These are phyloP conservation scores for Fusarium sp. DNA, from an alignment of 2,329 filamentous ascomycete genomes.

Conservation along the genomic window DNA sequence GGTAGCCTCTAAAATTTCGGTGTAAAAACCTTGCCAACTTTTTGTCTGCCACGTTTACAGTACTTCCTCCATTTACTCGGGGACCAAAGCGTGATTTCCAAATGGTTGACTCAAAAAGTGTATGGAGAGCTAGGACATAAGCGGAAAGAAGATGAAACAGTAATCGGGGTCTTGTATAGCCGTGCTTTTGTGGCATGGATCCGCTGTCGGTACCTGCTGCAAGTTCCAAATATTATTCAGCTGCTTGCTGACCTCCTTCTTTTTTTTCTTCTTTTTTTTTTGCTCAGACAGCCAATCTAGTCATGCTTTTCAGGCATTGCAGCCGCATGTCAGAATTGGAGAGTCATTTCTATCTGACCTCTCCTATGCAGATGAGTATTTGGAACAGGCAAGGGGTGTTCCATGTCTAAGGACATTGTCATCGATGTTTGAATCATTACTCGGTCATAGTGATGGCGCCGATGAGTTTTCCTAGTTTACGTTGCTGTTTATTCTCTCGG, in stretches of 20 bases:
- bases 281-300: not conserved
- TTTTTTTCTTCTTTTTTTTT: not conserved
- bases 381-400: not conserved
- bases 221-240: constrained; percentile 26
- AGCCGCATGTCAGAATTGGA: not conserved
- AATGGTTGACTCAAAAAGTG: constrained; percentile 9
- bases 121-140: constrained; percentile 9
- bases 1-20: not conserved
- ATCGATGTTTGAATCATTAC: not conserved
- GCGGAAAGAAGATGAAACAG: constrained; percentile 34
- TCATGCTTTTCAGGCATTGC: not conserved
- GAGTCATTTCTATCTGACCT: not conserved
- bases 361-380: too few relatives aligned
- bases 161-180: constrained; percentile 20
- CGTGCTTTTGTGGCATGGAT: constrained; percentile 29
- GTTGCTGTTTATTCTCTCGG: constrained; percentile 25
- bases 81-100: constrained; percentile 5
- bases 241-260: constrained; percentile 26
- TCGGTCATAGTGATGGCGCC: not conserved
- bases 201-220: constrained; percentile 23
- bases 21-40: not conserved
- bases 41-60: constrained; percentile 28
- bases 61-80: constrained; percentile 5
- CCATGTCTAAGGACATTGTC: not conserved
- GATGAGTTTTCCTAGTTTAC: not conserved